Percentiles rank a stretch among this genome's conserved stretches.
These are phyloP conservation scores for Solanum arcanum DNA, from an alignment of 257 asterid species.

Conservation along the genomic window DNA sequence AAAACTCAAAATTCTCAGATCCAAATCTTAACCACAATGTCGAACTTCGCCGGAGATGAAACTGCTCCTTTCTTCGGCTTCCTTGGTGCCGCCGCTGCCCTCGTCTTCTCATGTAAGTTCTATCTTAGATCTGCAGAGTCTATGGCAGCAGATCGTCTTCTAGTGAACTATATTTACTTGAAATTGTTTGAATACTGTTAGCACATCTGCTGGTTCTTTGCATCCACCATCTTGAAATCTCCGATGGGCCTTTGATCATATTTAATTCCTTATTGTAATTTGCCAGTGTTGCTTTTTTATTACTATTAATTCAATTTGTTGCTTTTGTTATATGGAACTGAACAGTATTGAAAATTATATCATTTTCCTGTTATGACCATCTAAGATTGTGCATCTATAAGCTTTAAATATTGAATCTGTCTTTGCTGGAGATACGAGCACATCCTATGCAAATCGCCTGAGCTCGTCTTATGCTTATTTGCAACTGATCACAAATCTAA, in stretches of 20 bases:
- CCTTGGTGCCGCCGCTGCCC: conserved; percentile 68
- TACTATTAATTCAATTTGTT: background rate
- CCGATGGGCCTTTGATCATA: background rate
- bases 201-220: background rate
- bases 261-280: background rate
- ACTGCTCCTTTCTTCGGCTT: conserved; percentile 68
- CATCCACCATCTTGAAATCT: background rate
- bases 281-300: background rate
- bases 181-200: background rate
- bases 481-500: background rate
- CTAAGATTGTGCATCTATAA: background rate
- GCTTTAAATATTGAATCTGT: background rate
- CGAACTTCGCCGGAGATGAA: conserved; percentile 60
- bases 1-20: background rate
- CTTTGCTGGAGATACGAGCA: background rate
- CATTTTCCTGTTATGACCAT: background rate
- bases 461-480: background rate
- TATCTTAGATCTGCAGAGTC: background rate
- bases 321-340: background rate
- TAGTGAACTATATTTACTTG: background rate
- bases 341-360: background rate
- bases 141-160: background rate
- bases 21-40: conserved; percentile 1
- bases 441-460: background rate
- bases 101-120: conserved; percentile 50